phyloP scores from a whole-genome alignment of 495 filamentous ascomycete species.

The Parathielavia hyrcaniae region DNA sequence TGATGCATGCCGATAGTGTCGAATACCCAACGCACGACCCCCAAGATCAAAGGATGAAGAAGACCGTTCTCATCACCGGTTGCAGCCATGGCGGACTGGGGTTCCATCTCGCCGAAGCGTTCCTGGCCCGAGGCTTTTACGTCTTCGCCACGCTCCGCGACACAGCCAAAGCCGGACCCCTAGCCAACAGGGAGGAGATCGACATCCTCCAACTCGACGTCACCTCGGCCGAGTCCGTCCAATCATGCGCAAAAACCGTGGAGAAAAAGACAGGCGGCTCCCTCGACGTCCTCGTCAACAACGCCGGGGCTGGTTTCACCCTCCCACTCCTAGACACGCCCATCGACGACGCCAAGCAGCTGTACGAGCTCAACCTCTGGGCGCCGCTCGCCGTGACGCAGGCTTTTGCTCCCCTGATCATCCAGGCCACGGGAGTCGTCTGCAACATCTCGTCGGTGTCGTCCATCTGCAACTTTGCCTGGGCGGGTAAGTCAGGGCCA shows the following conservation, averaged over 20 bases:
- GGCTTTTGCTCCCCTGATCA: constrained; percentile 49
- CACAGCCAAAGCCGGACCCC: constrained; percentile 34
- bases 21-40: no score
- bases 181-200: constrained; percentile 23
- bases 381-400: constrained; percentile 47
- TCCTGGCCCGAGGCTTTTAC: constrained; percentile 42
- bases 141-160: constrained; percentile 54
- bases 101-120: constrained; percentile 45
- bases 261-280: constrained; percentile 29
- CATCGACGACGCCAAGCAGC: constrained; percentile 36
- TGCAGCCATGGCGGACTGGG: constrained; percentile 51
- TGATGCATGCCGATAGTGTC: no score
- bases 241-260: constrained; percentile 25
- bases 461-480: not conserved
- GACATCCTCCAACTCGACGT: constrained; percentile 46
- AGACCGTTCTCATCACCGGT: constrained; percentile 39
- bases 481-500: not conserved
- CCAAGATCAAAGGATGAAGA: no score
- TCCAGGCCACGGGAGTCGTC: constrained; percentile 35
- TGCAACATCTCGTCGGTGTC: not conserved
- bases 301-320: constrained; percentile 43
- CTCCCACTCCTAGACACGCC: constrained; percentile 46
- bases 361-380: constrained; percentile 54
- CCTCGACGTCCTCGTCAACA: constrained; percentile 53
- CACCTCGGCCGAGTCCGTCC: constrained; percentile 36